Conservation (phyloP, 257 asterid genomes). For the Haberlea rhodopensis region DNA sequence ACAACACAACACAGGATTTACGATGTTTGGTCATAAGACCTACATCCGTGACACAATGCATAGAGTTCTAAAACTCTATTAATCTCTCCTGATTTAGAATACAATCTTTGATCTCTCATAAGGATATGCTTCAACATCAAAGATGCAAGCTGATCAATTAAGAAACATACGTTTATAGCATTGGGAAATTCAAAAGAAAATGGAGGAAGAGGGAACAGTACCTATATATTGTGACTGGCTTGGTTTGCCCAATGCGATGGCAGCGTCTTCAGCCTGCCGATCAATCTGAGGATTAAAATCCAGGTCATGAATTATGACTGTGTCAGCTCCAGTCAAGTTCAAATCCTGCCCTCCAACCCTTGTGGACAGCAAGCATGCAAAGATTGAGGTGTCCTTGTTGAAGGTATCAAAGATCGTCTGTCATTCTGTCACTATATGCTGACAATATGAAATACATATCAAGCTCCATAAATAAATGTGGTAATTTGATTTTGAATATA, state of each 20-base stretch:
- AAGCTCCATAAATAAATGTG: conserved; percentile 15
- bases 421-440: conserved; percentile 90
- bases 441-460: conserved; percentile 33
- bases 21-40: too few relatives aligned
- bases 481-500: not conserved
- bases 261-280: conserved; percentile 99
- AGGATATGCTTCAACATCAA: too few relatives aligned
- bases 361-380: conserved; percentile 92
- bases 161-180: not conserved
- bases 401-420: conserved; percentile 93
- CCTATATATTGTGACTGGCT: conserved; percentile 95
- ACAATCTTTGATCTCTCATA: not conserved
- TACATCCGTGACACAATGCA: too few relatives aligned
- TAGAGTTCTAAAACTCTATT: too few relatives aligned
- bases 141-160: not conserved
- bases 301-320: conserved; percentile 94
- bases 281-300: conserved; percentile 98
- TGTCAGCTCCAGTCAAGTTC: conserved; percentile 94
- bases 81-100: too few relatives aligned
- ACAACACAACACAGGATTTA: not conserved
- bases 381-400: conserved; percentile 83
- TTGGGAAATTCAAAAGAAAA: not conserved
- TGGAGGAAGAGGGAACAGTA: conserved; percentile 13
- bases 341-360: conserved; percentile 98
- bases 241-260: conserved; percentile 95